Base-by-base conservation (phyloP, 2,329 filamentous ascomycete genomes). In the Rachicladosporium sp. region DNA sequence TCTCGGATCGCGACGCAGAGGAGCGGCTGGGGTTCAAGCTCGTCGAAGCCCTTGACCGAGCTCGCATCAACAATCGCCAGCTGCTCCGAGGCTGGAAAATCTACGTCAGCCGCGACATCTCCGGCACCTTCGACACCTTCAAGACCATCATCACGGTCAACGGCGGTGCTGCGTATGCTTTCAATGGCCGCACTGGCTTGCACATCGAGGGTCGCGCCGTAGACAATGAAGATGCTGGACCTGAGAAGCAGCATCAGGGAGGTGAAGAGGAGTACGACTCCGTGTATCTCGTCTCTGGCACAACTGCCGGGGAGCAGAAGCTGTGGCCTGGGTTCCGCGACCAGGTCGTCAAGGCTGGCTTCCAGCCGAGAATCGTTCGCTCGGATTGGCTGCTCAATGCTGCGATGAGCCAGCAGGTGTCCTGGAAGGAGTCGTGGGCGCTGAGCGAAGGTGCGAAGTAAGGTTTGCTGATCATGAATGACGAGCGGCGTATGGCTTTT, bases 301-400 rank as follows among this genome's bases (percentile, higher is more conserved):
- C 70, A 4, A 73, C 68, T 35, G 57, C 69, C 6, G 72, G 76
- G 2, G 88, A 96, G 58, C 73, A 73, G 56, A 72, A 73, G 46
- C 63, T 94, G 41, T 95, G 88, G 85, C 66, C 71, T 10, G 78
- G 77, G 43, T 98, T 98, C 59, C 70, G 76, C 41, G 76, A 82
- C 37, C 79, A 93, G 74, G 88, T 84, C 2, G 66, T 71, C 46
- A 80, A 79, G 50, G 80, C 83, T 33, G 80, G 84, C 55, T 87
- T 89, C 73, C 73, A 79, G 48, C 80, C 88, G 2, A 71, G 83
- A 38, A 78, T 98, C 31, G 86, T 95, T 13, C 74, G 74, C 35
- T 75, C 82, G 2, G 88, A 96, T 56, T 98, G 91, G 91, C 60
- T 98, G 51, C 66, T 98, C 42, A 81, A 88, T 54, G 79, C 87